Evolutionary conservation across 345 rosid species (phyloP).

Genomic region (Triadica sebifera): DNA sequence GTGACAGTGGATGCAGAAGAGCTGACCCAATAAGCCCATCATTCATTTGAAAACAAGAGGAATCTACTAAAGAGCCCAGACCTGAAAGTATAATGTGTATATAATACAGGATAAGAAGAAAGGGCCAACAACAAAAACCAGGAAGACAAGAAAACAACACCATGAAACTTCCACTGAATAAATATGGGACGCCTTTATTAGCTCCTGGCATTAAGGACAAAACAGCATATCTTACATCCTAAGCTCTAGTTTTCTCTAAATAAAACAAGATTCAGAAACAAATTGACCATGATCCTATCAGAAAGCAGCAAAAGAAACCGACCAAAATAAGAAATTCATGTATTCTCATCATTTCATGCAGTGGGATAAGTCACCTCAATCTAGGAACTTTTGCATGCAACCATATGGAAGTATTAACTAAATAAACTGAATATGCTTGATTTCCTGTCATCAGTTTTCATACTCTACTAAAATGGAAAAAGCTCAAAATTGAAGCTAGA

Average conservation of each 20-base stretch:
- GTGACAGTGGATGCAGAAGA: neutral
- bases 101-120: neutral
- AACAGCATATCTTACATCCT: neutral
- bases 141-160: neutral
- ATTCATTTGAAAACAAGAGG: constrained; percentile 6
- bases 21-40: neutral
- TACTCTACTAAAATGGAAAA: too few relatives aligned
- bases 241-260: neutral
- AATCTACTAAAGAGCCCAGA: constrained; percentile 1
- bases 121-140: neutral
- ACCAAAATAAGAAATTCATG: neutral
- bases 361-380: neutral
- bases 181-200: neutral
- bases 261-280: neutral
- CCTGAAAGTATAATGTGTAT: neutral
- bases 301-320: neutral
- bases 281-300: neutral
- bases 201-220: neutral
- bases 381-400: neutral
- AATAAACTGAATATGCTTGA: too few relatives aligned
- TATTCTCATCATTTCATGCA: neutral
- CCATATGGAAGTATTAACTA: too few relatives aligned
- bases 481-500: neutral
- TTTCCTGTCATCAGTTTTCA: too few relatives aligned
- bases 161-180: neutral